Conservation (phyloP, 345 rosid genomes). For the Lagerstroemia speciosa region DNA sequence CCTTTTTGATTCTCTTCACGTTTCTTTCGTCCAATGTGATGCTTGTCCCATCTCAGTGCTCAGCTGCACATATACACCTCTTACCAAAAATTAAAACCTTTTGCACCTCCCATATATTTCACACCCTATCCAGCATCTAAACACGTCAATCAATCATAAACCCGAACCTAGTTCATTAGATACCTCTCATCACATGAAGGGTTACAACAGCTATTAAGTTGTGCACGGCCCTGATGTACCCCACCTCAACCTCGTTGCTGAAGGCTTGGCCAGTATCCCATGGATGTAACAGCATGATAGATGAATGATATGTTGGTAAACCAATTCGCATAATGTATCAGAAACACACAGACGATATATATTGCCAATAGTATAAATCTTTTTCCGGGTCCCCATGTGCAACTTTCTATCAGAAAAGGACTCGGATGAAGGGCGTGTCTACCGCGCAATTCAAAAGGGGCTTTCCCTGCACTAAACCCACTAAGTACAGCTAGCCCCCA, state of each 20-base stretch:
- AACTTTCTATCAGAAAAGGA: constrained; percentile 6
- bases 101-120: too few relatives aligned
- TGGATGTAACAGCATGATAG: background rate
- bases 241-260: background rate
- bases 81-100: too few relatives aligned
- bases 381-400: background rate
- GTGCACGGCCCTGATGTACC: too few relatives aligned
- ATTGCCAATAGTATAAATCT: background rate
- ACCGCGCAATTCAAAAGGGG: background rate
- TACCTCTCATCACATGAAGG: too few relatives aligned
- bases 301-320: background rate
- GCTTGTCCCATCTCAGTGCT: background rate
- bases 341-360: background rate
- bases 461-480: background rate
- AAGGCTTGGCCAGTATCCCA: background rate
- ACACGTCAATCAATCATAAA: too few relatives aligned
- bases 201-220: too few relatives aligned
- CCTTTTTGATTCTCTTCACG: constrained; percentile 15
- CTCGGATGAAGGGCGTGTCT: constrained; percentile 4
- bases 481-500: too few relatives aligned
- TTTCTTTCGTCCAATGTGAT: constrained; percentile 9
- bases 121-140: too few relatives aligned
- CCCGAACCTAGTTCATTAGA: too few relatives aligned
- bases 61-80: too few relatives aligned
- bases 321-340: too few relatives aligned